A percentile compares a stretch with the other conserved stretches of the same genome.
These are phyloP conservation scores for Exsudoporus floridanus DNA, from an alignment of 1,284 basidiomycete genomes.

Conservation along the genomic window DNA sequence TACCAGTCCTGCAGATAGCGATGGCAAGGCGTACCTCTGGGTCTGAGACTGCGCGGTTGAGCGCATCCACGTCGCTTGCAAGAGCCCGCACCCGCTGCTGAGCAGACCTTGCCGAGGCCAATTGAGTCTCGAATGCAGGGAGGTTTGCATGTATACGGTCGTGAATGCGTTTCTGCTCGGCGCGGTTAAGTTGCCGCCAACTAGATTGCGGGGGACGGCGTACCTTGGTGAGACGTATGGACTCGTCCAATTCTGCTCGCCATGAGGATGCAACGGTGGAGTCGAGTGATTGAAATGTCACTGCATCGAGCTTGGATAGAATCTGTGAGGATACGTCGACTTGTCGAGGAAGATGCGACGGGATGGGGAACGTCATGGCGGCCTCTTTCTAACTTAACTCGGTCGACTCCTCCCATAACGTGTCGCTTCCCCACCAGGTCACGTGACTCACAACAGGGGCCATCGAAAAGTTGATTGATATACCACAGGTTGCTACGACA, in stretches of 20 bases:
- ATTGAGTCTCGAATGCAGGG: slow-evolving; percentile 61
- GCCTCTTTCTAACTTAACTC: slow-evolving; percentile 1
- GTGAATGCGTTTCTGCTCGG: slow-evolving; percentile 56
- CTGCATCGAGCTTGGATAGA: slow-evolving; percentile 64
- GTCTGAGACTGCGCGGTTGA: slow-evolving; percentile 52
- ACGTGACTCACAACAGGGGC: slow-evolving; percentile 14
- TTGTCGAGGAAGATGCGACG: slow-evolving; percentile 65
- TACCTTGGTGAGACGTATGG: slow-evolving; percentile 69
- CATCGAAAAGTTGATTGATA: slow-evolving; percentile 6
- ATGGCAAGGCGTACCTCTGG: slow-evolving; percentile 47
- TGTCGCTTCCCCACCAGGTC: slow-evolving; percentile 7
- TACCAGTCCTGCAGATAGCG: neutral
- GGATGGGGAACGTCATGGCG: slow-evolving; percentile 69
- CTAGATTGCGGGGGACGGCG: slow-evolving; percentile 3
- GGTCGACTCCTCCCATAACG: slow-evolving; percentile 1
- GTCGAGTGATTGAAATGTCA: slow-evolving; percentile 54
- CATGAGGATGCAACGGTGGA: slow-evolving; percentile 62
- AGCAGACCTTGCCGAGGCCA: slow-evolving; percentile 59
- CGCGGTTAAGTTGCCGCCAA: slow-evolving; percentile 3
- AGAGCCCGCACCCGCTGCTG: slow-evolving; percentile 58
- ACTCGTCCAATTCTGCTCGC: slow-evolving; percentile 67
- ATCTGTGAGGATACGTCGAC: slow-evolving; percentile 65
- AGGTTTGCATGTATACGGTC: slow-evolving; percentile 65
- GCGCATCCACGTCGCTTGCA: slow-evolving; percentile 49
- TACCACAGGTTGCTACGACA: slow-evolving; percentile 18